Base-by-base conservation (phyloP, 2,329 filamentous ascomycete species). In the Arthrobotrys musiformis region DNA sequence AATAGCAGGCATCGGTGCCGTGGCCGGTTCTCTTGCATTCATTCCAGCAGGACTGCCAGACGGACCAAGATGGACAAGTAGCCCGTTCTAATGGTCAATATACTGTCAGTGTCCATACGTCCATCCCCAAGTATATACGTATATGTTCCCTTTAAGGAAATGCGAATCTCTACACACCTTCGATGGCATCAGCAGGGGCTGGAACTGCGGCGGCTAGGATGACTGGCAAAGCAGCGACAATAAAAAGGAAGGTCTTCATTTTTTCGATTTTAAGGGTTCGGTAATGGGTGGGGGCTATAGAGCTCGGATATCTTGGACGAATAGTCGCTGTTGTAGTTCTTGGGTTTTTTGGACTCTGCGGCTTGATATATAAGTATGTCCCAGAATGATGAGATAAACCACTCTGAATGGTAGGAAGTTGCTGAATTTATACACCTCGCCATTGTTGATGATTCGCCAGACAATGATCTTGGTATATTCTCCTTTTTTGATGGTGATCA, bases 161-260 rank as follows among this genome's bases (percentile, higher is more conserved):
- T 15, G 2, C 7, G 3, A 26, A 19, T 17, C 8, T 50, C n/a
- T 42, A 52, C 67, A 33, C 26, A 70, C 67, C 30, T 48, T 70
- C 42, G 40, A 69, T 26, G n/a, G 50, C 52, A 6, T 48, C 58
- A 11, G 40, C 58, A 1, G 58, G 58, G 2, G 46, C 68, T 4
- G 68, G 68, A 44, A 70, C 67, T 1, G 67, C 56, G 5, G 58
- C 68, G 13, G 68, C 68, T 24, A 72, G 58, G 46, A 72, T 72
- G 6, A 58, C 35, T 50, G 56, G 68, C 19, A 64, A 26, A 37
- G 58, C 46, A 1, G 40, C 35, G 13, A 72, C 58, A 24, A 72
- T 17, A 35, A 72, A 40, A 61, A 72, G 37, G 37, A 72, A 72
- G 17, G 54, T 17, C 46, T 72, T 72, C 68, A 72, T 70, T 26